Conservation (phyloP, 2,329 filamentous ascomycete species). For the Cephalotrichum gorgonifer region DNA sequence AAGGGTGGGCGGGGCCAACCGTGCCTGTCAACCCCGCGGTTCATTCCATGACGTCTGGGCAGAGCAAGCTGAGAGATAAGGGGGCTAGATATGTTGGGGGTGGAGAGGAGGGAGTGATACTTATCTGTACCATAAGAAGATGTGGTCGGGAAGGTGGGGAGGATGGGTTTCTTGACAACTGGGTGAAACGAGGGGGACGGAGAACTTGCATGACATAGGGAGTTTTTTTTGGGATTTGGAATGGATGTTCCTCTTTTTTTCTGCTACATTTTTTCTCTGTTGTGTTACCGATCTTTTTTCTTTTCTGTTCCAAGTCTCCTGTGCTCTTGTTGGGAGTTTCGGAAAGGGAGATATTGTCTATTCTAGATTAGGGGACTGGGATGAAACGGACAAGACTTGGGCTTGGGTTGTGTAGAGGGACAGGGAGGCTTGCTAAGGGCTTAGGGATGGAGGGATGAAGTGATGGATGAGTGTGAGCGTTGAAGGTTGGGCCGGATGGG, state of each 20-base stretch:
- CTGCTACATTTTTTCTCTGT: neutral
- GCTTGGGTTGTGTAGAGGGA: too few species aligned
- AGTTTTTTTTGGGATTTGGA: neutral
- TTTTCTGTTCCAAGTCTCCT: neutral
- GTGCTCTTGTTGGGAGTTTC: too few species aligned
- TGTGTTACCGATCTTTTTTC: neutral
- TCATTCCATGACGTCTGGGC: too few species aligned
- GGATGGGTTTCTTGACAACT: neutral
- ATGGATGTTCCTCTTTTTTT: neutral
- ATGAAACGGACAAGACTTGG: too few species aligned
- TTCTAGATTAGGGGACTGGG: too few species aligned
- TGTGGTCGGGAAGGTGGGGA: constrained; percentile 1
- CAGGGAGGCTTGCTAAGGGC: neutral
- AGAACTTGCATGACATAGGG: constrained; percentile 4
- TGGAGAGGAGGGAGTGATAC: neutral
- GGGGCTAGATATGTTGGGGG: neutral
- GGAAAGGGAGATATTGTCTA: too few species aligned
- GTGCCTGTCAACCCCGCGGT: too few species aligned
- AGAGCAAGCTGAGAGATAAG: too few species aligned
- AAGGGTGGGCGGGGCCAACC: too few species aligned
- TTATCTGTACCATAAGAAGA: constrained; percentile 5
- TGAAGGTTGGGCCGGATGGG: neutral
- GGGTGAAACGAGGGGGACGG: neutral
- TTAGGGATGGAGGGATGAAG: neutral
- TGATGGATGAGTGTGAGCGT: neutral